Base-by-base conservation (phyloP, 305 asterid genomes). In the Lippia alba region DNA sequence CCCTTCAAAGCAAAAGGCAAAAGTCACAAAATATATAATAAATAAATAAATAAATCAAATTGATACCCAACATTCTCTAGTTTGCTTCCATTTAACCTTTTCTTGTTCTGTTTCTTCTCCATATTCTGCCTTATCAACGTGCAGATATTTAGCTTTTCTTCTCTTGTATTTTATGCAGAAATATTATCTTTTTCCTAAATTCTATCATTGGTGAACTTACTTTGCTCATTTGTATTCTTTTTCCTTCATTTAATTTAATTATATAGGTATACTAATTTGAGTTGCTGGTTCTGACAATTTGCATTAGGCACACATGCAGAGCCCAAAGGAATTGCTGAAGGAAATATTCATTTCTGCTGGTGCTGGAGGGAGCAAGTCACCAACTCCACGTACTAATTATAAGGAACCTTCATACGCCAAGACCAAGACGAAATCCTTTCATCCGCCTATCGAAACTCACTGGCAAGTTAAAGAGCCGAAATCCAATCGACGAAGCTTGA, bases 401-500 rank as follows among this genome's bases (percentile, higher is more conserved):
- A 74, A 18, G 58, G 77, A 68, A 44, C 40, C 78, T 55, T 34
- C 73, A 56, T 73, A 54, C 50, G 33, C 66, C 30, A 66, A 40
- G 50, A 77, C 64, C 40, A 79, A 55, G 67, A 56, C 75, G 46
- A 79, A 65, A 68, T 49, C 67, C n/a, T 9, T 76, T 9, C 83
- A 80, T 71, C 93, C 86, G 33, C 87, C 89, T 0, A 81, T 84
- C 36, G 93, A 87, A 69, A 74, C 68, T 19, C 66, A 77, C 75
- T 84, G 89, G 89, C 87, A 77, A 32, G 66, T 6, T 44, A 9
- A 59, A 75, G 49, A 44, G 4, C 70, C 60, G 60, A 68, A 12
- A 44, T 49, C 76, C 14, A 57, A 54, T 17, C 50, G 7, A 30
- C 50, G 7, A 30, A 71, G 72, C 44, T 41, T 71, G 72, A 83